Percentiles rank a stretch among this genome's conserved stretches.
Conservation (phyloP, 306 rosid genomes). For the Inga leiocalycina region DNA sequence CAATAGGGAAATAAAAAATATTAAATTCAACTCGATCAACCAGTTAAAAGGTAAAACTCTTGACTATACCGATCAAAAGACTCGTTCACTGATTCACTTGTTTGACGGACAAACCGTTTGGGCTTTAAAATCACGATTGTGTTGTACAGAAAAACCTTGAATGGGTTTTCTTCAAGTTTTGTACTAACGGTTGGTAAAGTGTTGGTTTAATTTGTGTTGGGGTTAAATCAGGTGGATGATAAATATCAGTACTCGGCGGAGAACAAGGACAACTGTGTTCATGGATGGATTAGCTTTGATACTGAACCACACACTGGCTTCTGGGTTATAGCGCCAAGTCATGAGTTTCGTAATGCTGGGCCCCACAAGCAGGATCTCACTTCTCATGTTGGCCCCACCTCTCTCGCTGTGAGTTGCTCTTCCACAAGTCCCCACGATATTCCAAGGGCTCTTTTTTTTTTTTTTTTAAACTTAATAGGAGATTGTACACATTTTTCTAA, state of each 20-base stretch:
- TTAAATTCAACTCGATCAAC: too few relatives aligned
- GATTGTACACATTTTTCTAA: too few relatives aligned
- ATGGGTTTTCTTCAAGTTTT: neutral
- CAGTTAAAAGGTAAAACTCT: too few relatives aligned
- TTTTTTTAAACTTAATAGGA: too few relatives aligned
- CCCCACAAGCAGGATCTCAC: slow-evolving; percentile 90
- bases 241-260: slow-evolving; percentile 74
- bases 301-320: slow-evolving; percentile 54
- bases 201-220: neutral
- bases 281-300: slow-evolving; percentile 68
- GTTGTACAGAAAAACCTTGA: neutral
- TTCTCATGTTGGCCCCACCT: slow-evolving; percentile 78
- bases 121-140: too few relatives aligned
- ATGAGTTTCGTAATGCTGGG: slow-evolving; percentile 72
- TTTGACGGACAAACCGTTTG: too few relatives aligned
- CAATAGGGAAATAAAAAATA: too few relatives aligned
- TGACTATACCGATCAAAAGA: too few relatives aligned
- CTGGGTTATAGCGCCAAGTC: slow-evolving; percentile 84
- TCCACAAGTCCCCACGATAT: neutral
- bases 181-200: neutral
- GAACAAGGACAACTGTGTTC: slow-evolving; percentile 54
- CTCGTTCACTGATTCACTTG: too few relatives aligned
- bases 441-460: neutral
- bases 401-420: slow-evolving; percentile 60
- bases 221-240: slow-evolving; percentile 73